Conservation (phyloP, 148 eudicot species). For the Silene uniflora region DNA sequence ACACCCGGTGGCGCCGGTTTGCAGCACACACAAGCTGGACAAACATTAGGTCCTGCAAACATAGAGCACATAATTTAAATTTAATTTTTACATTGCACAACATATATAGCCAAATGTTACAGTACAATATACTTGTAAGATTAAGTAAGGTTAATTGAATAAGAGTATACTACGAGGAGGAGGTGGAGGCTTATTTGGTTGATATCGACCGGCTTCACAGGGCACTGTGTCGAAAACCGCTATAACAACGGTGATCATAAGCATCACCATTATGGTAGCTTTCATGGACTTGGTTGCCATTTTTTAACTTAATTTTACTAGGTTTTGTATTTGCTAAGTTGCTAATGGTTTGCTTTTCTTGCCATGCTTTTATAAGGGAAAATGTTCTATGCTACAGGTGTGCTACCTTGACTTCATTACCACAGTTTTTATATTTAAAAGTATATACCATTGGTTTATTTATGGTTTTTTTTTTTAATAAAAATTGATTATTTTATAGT, state of each 20-base stretch:
- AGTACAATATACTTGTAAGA: too few species aligned
- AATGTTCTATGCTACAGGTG: background rate
- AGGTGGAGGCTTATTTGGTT: constrained; percentile 10
- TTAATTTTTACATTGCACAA: too few species aligned
- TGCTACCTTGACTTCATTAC: background rate
- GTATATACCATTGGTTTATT: too few species aligned
- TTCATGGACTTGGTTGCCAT: constrained; percentile 18
- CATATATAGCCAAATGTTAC: background rate
- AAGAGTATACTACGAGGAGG: background rate
- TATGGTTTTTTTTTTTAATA: too few species aligned
- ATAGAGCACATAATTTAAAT: too few species aligned
- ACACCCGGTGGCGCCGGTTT: constrained; percentile 15
- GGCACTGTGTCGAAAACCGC: background rate
- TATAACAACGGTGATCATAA: background rate
- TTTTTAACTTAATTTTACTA: background rate
- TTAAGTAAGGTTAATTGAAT: background rate
- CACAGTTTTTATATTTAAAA: background rate
- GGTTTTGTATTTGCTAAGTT: background rate
- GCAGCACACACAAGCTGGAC: constrained; percentile 38
- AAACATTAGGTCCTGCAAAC: constrained; percentile 13
- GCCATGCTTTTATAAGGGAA: background rate
- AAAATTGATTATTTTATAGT: too few species aligned
- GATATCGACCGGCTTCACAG: constrained; percentile 5
- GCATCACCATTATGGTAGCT: constrained; percentile 3
- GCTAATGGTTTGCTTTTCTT: constrained; percentile 4